These are phyloP conservation scores for Phtheirospermum japonicum DNA, from an alignment of 257 asterid genomes.

Conservation along the genomic window DNA sequence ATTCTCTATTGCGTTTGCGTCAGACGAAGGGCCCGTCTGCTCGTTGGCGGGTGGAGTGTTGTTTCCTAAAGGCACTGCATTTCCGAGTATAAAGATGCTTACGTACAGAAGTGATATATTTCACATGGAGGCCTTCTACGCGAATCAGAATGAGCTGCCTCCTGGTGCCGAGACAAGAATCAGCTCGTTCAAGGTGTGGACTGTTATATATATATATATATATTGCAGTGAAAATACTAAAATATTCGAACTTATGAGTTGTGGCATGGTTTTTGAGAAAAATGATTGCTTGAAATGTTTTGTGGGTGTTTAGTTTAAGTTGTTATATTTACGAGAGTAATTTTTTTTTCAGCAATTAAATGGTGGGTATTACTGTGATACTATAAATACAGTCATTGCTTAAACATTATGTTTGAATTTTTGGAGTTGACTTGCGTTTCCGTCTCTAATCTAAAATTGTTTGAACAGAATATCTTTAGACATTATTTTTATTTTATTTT, in stretches of 20 bases:
- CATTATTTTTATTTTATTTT: slow-evolving; percentile 1
- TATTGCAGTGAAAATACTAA: no score
- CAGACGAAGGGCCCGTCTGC: slow-evolving; percentile 52
- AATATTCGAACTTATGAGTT: neutral
- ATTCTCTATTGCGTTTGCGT: slow-evolving; percentile 76
- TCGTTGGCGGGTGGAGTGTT: slow-evolving; percentile 46
- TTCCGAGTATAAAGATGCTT: slow-evolving; percentile 77
- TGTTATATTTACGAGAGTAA: slow-evolving; percentile 4
- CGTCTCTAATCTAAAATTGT: neutral
- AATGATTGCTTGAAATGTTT: slow-evolving; percentile 3
- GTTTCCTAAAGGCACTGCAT: slow-evolving; percentile 63
- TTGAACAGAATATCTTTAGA: slow-evolving; percentile 6
- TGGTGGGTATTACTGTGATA: slow-evolving; percentile 5
- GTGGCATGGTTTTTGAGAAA: slow-evolving; percentile 19
- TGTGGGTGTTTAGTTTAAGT: slow-evolving; percentile 16
- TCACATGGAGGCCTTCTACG: slow-evolving; percentile 63
- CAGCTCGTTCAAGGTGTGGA: slow-evolving; percentile 66
- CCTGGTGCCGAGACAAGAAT: slow-evolving; percentile 57
- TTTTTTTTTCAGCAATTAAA: neutral
- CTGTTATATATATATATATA: no score
- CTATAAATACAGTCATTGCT: neutral
- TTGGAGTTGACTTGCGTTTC: neutral
- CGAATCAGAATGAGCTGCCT: slow-evolving; percentile 73
- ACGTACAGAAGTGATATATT: slow-evolving; percentile 55
- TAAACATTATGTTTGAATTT: slow-evolving; percentile 18